Conservation (phyloP, 2,329 filamentous ascomycete species). For the Sphaceloma murrayae region DNA sequence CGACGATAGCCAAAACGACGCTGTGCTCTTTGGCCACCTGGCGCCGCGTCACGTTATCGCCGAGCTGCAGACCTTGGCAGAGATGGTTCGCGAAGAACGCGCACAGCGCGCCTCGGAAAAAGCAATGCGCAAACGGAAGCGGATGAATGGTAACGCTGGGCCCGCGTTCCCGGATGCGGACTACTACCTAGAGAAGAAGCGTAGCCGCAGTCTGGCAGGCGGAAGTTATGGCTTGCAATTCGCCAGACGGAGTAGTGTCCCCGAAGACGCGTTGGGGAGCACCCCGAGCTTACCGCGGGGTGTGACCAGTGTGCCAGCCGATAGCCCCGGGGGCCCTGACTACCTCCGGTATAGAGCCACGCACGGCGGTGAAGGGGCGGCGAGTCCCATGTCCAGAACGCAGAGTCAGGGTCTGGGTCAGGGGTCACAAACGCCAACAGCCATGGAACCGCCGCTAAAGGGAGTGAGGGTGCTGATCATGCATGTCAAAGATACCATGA, state of each 20-base stretch:
- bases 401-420: neutral
- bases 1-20: slow-evolving; percentile 66
- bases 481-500: slow-evolving; percentile 80
- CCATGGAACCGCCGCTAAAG: slow-evolving; percentile 46
- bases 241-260: slow-evolving; percentile 22
- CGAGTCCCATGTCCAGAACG: too few relatives aligned
- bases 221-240: slow-evolving; percentile 17
- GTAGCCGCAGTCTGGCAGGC: slow-evolving; percentile 26
- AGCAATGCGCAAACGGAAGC: slow-evolving; percentile 55
- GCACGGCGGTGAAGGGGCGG: too few relatives aligned
- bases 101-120: slow-evolving; percentile 27
- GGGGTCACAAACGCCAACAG: neutral
- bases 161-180: slow-evolving; percentile 21
- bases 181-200: slow-evolving; percentile 25
- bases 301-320: slow-evolving; percentile 5
- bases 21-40: slow-evolving; percentile 78
- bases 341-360: slow-evolving; percentile 1
- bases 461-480: slow-evolving; percentile 80
- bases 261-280: slow-evolving; percentile 19
- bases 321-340: neutral
- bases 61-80: slow-evolving; percentile 64
- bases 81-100: slow-evolving; percentile 52
- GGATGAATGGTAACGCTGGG: slow-evolving; percentile 34
- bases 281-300: neutral
- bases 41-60: slow-evolving; percentile 72